These are phyloP conservation scores for Gentiana macrophylla DNA, from an alignment of 257 asterid genomes.

Conservation along the genomic window DNA sequence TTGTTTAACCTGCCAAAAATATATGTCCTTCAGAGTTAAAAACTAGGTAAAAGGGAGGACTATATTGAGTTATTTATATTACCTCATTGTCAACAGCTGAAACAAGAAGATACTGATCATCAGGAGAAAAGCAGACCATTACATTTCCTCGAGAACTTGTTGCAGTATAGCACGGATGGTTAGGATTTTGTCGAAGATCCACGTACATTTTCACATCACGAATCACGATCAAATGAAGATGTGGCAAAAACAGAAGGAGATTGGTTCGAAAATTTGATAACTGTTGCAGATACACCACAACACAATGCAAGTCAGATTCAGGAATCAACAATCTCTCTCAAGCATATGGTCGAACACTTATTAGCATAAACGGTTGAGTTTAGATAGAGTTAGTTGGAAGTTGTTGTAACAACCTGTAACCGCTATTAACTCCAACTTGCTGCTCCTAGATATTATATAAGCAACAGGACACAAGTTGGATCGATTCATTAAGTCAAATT, in stretches of 20 bases:
- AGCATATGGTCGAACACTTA: no score
- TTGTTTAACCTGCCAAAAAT: constrained; percentile 62
- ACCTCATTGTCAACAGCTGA: constrained; percentile 98
- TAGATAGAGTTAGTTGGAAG: no score
- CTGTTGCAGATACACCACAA: constrained; percentile 5
- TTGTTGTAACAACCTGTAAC: no score
- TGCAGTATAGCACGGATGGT: constrained; percentile 74
- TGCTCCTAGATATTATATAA: no score
- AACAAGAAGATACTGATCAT: constrained; percentile 87
- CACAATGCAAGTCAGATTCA: no score
- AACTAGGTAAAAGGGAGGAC: no score
- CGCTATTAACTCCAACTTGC: no score
- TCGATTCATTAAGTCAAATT: no score
- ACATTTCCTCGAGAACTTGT: constrained; percentile 83
- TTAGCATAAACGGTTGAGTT: no score
- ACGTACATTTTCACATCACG: constrained; percentile 78
- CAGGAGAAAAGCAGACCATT: constrained; percentile 96
- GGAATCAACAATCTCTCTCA: no score
- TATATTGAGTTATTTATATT: background rate
- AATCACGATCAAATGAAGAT: constrained; percentile 62
- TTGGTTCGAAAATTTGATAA: constrained; percentile 88
- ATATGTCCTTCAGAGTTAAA: no score
- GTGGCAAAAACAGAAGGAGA: constrained; percentile 84
- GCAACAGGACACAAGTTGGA: no score
- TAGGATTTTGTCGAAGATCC: constrained; percentile 76